phyloP scores from a whole-genome alignment of 2,329 filamentous ascomycete species.

The Beauveria varroae region DNA sequence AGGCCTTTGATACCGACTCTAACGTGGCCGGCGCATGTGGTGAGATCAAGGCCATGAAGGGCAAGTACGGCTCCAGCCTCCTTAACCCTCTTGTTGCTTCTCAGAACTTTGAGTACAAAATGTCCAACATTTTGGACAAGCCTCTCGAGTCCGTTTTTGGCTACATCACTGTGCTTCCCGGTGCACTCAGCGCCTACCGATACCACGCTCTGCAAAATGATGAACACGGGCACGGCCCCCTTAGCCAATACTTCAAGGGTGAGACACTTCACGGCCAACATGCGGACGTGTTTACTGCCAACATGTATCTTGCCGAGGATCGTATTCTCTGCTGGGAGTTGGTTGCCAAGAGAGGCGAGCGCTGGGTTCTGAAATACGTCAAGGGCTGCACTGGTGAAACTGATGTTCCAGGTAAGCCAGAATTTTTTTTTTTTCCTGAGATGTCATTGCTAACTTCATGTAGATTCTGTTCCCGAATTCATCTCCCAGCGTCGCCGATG shows the following conservation, averaged over 20 bases:
- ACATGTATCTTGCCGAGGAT: conserved; percentile 90
- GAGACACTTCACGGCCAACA: conserved; percentile 94
- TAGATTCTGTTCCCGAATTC: conserved; percentile 89
- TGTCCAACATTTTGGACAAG: conserved; percentile 98
- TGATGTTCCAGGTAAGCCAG: conserved; percentile 77
- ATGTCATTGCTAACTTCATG: neutral
- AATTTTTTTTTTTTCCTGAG: neutral
- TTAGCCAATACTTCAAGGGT: conserved; percentile 99
- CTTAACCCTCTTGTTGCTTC: conserved; percentile 92
- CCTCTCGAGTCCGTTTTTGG: conserved; percentile 95
- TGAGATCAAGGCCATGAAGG: conserved; percentile 96
- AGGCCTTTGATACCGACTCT: conserved; percentile 95
- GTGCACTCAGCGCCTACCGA: conserved; percentile 88
- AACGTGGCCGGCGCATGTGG: conserved; percentile 95
- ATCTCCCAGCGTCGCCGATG: conserved; percentile 93
- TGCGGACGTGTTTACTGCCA: conserved; percentile 94
- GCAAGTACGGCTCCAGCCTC: conserved; percentile 71
- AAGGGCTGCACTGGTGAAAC: conserved; percentile 96
- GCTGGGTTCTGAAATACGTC: conserved; percentile 97
- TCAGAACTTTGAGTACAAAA: conserved; percentile 99
- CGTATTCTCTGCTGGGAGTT: conserved; percentile 90
- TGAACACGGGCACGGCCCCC: conserved; percentile 84
- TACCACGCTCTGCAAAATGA: conserved; percentile 97
- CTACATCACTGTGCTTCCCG: conserved; percentile 94
- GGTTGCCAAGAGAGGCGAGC: conserved; percentile 87